Percentiles rank a stretch among this genome's conserved stretches.
phyloP scores from a whole-genome alignment of 495 filamentous ascomycete genomes.

The Oidiodendron maius region DNA sequence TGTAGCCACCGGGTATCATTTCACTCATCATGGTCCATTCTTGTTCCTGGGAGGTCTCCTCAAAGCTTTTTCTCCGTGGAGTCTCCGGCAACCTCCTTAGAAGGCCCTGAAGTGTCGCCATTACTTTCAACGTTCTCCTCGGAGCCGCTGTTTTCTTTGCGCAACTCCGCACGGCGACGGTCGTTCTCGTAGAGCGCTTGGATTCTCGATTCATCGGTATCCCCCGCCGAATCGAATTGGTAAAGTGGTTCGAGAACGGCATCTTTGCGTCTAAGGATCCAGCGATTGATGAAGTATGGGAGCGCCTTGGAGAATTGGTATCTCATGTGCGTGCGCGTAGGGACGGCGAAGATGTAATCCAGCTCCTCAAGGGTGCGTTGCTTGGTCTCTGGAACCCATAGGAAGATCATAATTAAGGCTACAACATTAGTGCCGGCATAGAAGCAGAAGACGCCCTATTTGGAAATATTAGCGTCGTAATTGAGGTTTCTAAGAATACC shows the following conservation, averaged over 20 bases:
- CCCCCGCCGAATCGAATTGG: constrained; percentile 40
- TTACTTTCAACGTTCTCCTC: neutral
- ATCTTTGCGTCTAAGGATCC: constrained; percentile 48
- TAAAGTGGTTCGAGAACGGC: constrained; percentile 59
- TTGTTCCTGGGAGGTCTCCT: too few relatives aligned
- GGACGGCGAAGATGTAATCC: constrained; percentile 77
- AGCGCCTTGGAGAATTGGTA: constrained; percentile 60
- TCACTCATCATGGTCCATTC: too few relatives aligned
- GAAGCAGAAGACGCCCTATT: constrained; percentile 55
- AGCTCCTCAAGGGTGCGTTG: constrained; percentile 69
- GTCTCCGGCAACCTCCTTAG: too few relatives aligned
- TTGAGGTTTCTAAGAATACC: neutral
- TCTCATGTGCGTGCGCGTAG: constrained; percentile 51
- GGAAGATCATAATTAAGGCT: constrained; percentile 49
- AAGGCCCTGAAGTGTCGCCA: too few relatives aligned
- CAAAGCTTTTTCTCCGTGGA: too few relatives aligned
- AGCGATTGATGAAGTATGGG: constrained; percentile 64
- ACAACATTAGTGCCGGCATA: constrained; percentile 56
- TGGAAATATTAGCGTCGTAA: neutral
- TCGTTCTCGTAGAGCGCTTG: constrained; percentile 3
- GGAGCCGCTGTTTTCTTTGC: neutral
- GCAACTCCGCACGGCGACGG: neutral
- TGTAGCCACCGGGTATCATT: too few relatives aligned
- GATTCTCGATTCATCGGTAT: constrained; percentile 2
- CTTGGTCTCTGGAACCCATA: constrained; percentile 63